Evolutionary conservation across 495 filamentous ascomycete species (phyloP), one percentile per base, ranked within the genome.

Genomic region (Penicillium flavigenum): DNA sequence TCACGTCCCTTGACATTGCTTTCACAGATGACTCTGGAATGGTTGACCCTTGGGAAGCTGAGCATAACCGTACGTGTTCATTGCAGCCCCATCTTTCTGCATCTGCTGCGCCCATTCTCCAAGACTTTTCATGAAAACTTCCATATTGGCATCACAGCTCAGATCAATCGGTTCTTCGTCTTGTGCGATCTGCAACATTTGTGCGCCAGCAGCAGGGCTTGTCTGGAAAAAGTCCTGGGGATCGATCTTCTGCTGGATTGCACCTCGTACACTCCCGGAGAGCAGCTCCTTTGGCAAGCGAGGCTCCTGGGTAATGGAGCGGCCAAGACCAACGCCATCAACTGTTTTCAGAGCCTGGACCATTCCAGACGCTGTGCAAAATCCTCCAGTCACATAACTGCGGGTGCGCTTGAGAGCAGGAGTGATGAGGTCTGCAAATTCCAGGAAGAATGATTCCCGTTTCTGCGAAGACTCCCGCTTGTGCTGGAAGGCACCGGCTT

Each of bases 371-470:
- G 76, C 83, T 1, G 84, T 81, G 60, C 78, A 73, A 56, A 89
- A 75, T 3, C 86, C 85, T 16, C 86, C 86, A 4, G 86, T 88
- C 51, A 88, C 71, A 57, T 83, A 87, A 1, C 34, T 51, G 49
- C 49, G 57, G 8, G 48, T 39, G 8, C 29, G 48, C 48, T 51
- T 51, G 12, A 51, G 48, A 51, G 71, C 72, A n/a, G 80, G 82
- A 9, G 77, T 73, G 46, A 87, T 86, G 43, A 72, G 55, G 39
- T 87, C 79, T 4, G 85, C 86, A 56, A 86, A 87, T 16, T 87
- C 82, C 46, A 88, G 67, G 72, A 88, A 88, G 71, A 86, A 87
- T 12, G 83, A 77, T 64, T 88, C 86, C 5, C 86, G 74, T 60
- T 78, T 76, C 57, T 71, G 70, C 14, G 81, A 84, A 38, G 72